These are phyloP conservation scores for Euphorbia pulcherrima DNA, from an alignment of 345 rosid genomes.

Conservation along the genomic window DNA sequence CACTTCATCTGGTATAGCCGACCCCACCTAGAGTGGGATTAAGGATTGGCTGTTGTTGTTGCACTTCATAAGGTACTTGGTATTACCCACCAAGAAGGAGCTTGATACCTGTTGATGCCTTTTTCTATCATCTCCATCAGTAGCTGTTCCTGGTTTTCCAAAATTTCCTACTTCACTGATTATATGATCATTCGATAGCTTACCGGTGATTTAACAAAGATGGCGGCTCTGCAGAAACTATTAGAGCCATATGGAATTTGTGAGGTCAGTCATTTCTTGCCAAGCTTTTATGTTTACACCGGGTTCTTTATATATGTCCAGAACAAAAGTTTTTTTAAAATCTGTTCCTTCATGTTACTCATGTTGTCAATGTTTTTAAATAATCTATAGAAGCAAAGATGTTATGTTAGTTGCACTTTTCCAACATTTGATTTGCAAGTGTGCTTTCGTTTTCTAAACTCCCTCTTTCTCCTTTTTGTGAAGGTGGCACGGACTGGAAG, in stretches of 20 bases:
- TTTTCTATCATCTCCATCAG: neutral
- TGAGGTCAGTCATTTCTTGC: constrained; percentile 39
- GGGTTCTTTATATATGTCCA: no score
- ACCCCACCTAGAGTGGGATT: no score
- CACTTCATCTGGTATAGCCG: no score
- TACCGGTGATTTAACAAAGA: constrained; percentile 59
- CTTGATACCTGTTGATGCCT: neutral
- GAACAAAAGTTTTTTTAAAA: no score
- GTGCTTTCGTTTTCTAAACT: neutral
- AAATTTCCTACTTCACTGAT: neutral
- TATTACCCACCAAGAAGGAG: neutral
- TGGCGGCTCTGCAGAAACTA: constrained; percentile 57
- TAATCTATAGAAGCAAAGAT: no score
- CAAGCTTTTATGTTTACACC: neutral
- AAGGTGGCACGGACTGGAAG: constrained; percentile 80
- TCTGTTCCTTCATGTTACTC: no score
- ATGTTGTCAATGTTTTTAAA: no score
- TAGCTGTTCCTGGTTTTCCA: neutral
- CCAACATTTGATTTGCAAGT: neutral
- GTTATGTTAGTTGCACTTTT: no score
- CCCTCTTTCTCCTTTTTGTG: neutral
- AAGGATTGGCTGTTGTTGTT: no score
- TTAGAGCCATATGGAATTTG: constrained; percentile 64
- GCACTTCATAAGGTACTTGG: no score
- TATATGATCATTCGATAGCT: constrained; percentile 30